Evolutionary conservation across 2,329 filamentous ascomycete species (phyloP), one percentile per base, ranked within the genome.

Genomic region (Chalara sp.): DNA sequence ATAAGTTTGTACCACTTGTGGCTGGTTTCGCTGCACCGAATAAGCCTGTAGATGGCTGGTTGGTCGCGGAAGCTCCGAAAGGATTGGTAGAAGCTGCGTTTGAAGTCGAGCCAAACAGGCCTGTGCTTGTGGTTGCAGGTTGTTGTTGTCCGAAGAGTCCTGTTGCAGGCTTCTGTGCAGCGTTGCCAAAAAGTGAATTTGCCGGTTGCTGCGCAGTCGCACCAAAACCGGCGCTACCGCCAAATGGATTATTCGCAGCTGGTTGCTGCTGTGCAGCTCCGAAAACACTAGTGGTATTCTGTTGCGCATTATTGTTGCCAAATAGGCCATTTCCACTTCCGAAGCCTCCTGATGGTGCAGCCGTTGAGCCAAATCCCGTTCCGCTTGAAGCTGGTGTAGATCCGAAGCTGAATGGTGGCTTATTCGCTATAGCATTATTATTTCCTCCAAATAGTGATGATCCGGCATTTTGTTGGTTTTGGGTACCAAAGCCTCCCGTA

Each of bases 131-230:
- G 51, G 54, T 64, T 56, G 51, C 61, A 60, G 53, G 52, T 61
- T 50, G 53, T 57, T 53, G 47, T 56, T 48, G 62, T 66, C 72
- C 71, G 54, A 78, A 78, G 6, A 77, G 57, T 41, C 72, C 65
- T 43, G 41, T 51, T 51, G 68, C 62, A 68, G 70, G 67, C 42
- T 73, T 69, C 49, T 65, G 63, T 52, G 50, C 60, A 13, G 68
- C 61, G 47, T 56, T 61, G 12, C 72, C 71, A 45, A 71, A 72
- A 12, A 71, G 53, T 13, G 56, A 49, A 12, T 46, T 52, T 28
- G 51, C 49, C 11, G 46, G 42, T 21, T 58, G 57, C 53, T 74
- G 70, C 53, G 72, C 21, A 30, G 30, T 45, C 6, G 31, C 32
- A 32, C 50, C 50, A 47, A 53, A 52, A 7, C 52, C 52, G 21